These are phyloP conservation scores for Melampsora larici-populina DNA, from an alignment of 1,284 basidiomycete species.

Conservation along the genomic window DNA sequence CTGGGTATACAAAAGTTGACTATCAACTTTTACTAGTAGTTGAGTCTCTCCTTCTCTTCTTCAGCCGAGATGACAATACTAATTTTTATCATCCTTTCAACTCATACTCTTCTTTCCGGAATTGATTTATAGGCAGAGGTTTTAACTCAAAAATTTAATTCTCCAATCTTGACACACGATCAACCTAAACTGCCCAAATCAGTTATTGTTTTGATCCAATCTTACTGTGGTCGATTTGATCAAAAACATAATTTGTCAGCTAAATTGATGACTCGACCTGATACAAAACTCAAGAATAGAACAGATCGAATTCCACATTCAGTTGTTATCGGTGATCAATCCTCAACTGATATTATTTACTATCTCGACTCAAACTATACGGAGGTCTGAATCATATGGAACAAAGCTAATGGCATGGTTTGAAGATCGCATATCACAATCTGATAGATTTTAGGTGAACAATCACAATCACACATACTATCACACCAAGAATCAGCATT, in stretches of 20 bases:
- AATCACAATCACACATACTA: too few relatives aligned
- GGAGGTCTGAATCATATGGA: conserved; percentile 16
- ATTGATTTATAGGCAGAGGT: conserved; percentile 15
- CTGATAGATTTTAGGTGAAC: too few relatives aligned
- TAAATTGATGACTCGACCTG: too few relatives aligned
- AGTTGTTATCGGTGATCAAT: conserved; percentile 26
- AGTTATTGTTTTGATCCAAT: conserved; percentile 10
- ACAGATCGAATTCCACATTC: background rate
- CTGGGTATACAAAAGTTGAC: conserved; percentile 18
- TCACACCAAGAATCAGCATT: too few relatives aligned
- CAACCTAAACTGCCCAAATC: conserved; percentile 13
- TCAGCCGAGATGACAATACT: too few relatives aligned
- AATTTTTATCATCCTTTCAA: too few relatives aligned
- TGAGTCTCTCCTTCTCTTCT: background rate
- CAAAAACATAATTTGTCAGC: too few relatives aligned
- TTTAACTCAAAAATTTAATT: conserved; percentile 15
- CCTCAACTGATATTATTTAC: conserved; percentile 27
- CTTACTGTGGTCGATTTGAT: background rate
- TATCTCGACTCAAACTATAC: conserved; percentile 10
- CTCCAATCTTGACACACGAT: conserved; percentile 15
- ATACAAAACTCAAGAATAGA: too few relatives aligned
- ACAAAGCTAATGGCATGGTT: conserved; percentile 24
- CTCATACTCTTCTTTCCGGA: background rate
- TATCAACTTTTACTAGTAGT: background rate
- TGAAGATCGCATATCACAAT: conserved; percentile 6